Evolutionary conservation across 441 rosid genomes (phyloP), one percentile per base, ranked within the genome.

Genomic region (Euphorbia schlechtendalii): DNA sequence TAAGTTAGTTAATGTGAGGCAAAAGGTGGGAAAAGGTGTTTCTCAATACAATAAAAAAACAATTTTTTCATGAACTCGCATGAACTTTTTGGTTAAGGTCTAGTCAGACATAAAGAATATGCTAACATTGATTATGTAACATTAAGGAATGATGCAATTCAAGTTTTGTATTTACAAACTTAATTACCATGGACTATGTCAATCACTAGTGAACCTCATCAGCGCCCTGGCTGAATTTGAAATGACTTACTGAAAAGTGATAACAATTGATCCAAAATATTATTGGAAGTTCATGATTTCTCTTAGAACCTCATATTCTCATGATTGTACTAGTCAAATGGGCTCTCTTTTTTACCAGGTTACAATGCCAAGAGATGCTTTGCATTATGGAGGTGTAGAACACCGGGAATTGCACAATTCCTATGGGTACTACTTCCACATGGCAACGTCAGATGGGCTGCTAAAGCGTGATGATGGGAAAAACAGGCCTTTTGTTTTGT

Each of bases 391-490:
- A 34, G 85, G 84, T 68, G 72, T 82, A 55, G 99, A 95, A 78
- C 96, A 92, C 73, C 79, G 99, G 58, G 99, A 95, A 76, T 73
- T 95, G 72, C 98, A 95, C 70, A 95, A 95, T 78, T 88, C 94
- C 34, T 83, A 90, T 69, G 99, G 99, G 20, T 87, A 79, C 77
- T 95, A 83, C 81, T 92, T 88, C 81, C 99, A 92, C 78, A 92
- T 92, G 99, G 99, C 89, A 58, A 95, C 99, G 71, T 76, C 97
- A 30, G 87, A 88, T 74, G 99, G 98, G 12, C 93, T 95, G 71
- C 56, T 90, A 46, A 90, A 82, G 86, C 93, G 99, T 64, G 98
- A 74, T 73, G 80, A 83, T 75, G 96, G 92, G 72, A 88, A 86
- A 54, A 93, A 86, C 76, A 83, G 99, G 72, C 98, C 99, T 71